A percentile compares a stretch with the other conserved stretches of the same genome.
Evolutionary conservation across 2,329 filamentous ascomycete species (phyloP).

Genomic region (Diplodia seriata): DNA sequence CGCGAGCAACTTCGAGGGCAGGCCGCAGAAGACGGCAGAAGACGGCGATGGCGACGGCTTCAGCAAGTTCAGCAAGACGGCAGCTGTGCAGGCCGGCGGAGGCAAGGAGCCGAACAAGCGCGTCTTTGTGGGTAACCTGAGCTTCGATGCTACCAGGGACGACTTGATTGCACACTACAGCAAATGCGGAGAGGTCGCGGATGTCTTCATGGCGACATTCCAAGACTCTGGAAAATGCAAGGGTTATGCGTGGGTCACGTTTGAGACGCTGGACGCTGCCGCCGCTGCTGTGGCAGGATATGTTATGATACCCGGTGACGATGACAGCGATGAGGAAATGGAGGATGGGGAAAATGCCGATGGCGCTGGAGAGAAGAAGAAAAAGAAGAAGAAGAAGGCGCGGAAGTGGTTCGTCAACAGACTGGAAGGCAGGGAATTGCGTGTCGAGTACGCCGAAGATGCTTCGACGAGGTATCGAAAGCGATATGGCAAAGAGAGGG

Average conservation of each 20-base stretch:
- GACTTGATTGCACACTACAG: constrained; percentile 80
- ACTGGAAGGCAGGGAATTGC: constrained; percentile 78
- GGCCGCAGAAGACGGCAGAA: constrained; percentile 70
- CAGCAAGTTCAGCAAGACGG: constrained; percentile 25
- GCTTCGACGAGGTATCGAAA: constrained; percentile 90
- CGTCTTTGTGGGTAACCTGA: constrained; percentile 76
- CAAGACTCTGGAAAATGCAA: constrained; percentile 98
- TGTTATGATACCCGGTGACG: constrained; percentile 70
- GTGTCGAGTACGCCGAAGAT: constrained; percentile 94
- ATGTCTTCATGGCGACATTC: constrained; percentile 90
- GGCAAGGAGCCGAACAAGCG: constrained; percentile 74
- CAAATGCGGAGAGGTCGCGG: constrained; percentile 82
- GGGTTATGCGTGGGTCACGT: constrained; percentile 94
- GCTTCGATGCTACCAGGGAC: constrained; percentile 69
- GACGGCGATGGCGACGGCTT: constrained; percentile 47
- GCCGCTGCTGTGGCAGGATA: constrained; percentile 82
- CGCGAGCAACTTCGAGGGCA: constrained; percentile 86
- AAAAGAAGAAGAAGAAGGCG: constrained; percentile 56
- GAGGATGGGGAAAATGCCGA: constrained; percentile 59
- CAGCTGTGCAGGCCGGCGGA: constrained; percentile 35
- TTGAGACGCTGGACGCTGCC: constrained; percentile 78
- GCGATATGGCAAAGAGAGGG: constrained; percentile 67
- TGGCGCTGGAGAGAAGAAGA: constrained; percentile 57
- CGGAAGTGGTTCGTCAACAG: constrained; percentile 83
- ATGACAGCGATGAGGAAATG: constrained; percentile 58